phyloP scores from a whole-genome alignment of 139 green algal genomes.

The Ettlia oleoabundans region DNA sequence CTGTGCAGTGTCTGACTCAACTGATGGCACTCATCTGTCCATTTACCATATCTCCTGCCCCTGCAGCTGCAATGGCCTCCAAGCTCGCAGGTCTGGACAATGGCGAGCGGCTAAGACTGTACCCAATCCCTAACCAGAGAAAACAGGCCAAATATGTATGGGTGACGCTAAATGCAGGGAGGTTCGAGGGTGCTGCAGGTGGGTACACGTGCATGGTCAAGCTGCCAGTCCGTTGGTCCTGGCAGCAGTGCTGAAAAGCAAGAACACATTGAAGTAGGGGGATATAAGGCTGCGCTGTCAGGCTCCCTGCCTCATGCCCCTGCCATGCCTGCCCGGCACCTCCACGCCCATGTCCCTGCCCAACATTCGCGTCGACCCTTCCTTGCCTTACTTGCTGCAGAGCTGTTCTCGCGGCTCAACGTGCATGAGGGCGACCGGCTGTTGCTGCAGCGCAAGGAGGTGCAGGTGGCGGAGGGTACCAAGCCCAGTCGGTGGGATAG shows the following conservation, averaged over 20 bases:
- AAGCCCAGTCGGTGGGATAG: background rate
- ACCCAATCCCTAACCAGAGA: background rate
- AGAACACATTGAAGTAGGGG: too few relatives aligned
- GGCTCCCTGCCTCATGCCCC: background rate
- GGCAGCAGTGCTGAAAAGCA: too few relatives aligned
- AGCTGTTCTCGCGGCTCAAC: background rate
- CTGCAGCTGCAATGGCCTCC: slow-evolving; percentile 11
- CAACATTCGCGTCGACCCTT: background rate
- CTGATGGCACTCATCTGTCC: background rate
- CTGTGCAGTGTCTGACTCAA: background rate
- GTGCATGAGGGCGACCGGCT: background rate
- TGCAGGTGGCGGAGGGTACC: too few relatives aligned
- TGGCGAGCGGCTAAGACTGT: background rate
- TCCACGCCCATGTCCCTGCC: background rate
- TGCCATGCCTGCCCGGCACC: too few relatives aligned
- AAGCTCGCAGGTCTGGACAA: background rate
- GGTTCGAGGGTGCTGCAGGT: too few relatives aligned
- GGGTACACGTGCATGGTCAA: too few relatives aligned
- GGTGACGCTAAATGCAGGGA: too few relatives aligned
- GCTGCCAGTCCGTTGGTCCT: too few relatives aligned
- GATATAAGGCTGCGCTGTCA: too few relatives aligned
- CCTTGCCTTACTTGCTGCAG: background rate
- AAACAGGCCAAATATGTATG: background rate
- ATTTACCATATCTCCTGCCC: background rate
- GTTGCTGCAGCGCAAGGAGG: background rate